Conservation (phyloP, 208 protist genomes). For the Wallacemonas collosoma region DNA sequence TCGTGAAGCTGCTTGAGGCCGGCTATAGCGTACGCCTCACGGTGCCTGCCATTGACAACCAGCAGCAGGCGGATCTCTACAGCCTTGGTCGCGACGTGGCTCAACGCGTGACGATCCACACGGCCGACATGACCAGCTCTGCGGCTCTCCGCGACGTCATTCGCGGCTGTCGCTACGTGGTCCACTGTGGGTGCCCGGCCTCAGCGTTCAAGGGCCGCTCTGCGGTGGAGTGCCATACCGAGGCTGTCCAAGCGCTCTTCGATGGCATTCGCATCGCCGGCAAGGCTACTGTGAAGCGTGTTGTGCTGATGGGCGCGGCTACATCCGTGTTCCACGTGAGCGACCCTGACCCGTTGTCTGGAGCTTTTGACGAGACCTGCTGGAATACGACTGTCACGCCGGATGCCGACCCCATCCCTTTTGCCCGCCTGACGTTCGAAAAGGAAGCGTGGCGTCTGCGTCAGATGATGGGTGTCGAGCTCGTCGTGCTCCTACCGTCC, state of each 20-base stretch:
- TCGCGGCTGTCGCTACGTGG: conserved; percentile 82
- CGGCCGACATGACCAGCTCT: conserved; percentile 79
- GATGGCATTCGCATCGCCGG: conserved; percentile 79
- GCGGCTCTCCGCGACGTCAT: conserved; percentile 75
- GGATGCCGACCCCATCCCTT: conserved; percentile 71
- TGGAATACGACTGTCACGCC: conserved; percentile 80
- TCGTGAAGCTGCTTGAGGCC: conserved; percentile 82
- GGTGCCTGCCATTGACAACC: conserved; percentile 51
- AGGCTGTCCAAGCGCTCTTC: conserved; percentile 85
- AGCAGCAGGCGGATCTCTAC: conserved; percentile 80
- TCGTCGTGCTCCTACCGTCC: conserved; percentile 87
- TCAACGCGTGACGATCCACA: conserved; percentile 65
- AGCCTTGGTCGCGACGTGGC: conserved; percentile 53
- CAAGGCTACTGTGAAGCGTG: conserved; percentile 83
- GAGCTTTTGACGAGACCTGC: conserved; percentile 76
- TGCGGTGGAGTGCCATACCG: conserved; percentile 61
- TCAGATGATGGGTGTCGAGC: conserved; percentile 88
- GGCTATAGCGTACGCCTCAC: conserved; percentile 88
- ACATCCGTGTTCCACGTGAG: conserved; percentile 81
- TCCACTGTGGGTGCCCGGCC: conserved; percentile 83
- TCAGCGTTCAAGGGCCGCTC: conserved; percentile 41
- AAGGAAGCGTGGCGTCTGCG: conserved; percentile 86
- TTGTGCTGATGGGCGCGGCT: conserved; percentile 80
- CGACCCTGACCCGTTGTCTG: conserved; percentile 62
- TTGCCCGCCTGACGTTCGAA: conserved; percentile 85